Percentiles rank a stretch among this genome's conserved stretches.
Conservation (phyloP, 2,329 filamentous ascomycete species). For the Ophiostoma sp. region DNA sequence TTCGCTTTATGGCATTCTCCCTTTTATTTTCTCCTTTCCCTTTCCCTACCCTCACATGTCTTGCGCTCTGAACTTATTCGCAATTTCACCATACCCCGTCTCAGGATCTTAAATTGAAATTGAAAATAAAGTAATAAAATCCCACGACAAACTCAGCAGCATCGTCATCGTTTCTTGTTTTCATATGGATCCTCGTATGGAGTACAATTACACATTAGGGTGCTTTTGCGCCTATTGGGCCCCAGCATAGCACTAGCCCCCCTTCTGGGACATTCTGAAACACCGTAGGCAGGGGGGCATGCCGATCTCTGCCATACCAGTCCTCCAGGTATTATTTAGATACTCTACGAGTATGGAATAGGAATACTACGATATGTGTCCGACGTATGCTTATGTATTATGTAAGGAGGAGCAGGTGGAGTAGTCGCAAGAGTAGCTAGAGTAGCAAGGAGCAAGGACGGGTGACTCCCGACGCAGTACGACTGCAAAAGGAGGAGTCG, state of each 20-base stretch:
- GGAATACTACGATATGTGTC: not conserved
- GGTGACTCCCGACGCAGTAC: not conserved
- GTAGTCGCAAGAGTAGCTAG: too few species aligned
- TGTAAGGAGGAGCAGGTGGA: not conserved
- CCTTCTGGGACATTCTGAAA: conserved; percentile 22
- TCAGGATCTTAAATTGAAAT: too few species aligned
- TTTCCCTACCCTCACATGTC: too few species aligned
- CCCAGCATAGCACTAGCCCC: not conserved
- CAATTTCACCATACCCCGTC: too few species aligned
- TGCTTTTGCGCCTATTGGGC: not conserved
- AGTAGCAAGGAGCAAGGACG: not conserved
- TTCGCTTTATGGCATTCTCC: too few species aligned
- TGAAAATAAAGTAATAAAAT: too few species aligned
- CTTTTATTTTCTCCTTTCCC: too few species aligned
- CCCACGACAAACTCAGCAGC: not conserved
- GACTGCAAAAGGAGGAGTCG: not conserved
- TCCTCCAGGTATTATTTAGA: too few species aligned
- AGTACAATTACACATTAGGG: not conserved
- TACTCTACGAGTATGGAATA: too few species aligned
- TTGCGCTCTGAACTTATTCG: too few species aligned
- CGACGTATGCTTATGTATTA: not conserved
- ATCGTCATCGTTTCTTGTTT: not conserved
- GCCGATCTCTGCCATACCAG: not conserved
- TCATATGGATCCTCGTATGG: not conserved
- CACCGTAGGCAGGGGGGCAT: conserved; percentile 12